Percentiles rank a stretch among this genome's conserved stretches.
phyloP scores from a whole-genome alignment of 768 basidiomycete genomes.

The Xerocomus brunneocitrinus region DNA sequence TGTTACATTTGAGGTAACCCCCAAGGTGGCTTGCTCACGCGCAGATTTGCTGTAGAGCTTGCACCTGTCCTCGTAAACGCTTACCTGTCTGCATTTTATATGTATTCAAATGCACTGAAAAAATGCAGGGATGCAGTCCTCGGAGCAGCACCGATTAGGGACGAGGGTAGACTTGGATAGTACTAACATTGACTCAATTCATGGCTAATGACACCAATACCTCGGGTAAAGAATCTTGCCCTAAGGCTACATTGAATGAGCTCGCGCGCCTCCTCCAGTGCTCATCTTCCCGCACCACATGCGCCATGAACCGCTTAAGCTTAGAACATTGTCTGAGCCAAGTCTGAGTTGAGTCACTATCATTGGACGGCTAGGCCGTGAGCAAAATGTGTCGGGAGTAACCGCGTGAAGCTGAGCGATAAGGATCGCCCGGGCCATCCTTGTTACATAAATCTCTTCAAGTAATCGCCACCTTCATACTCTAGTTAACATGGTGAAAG shows the following conservation, averaged over 20 bases:
- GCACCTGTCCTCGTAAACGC: slow-evolving; percentile 68
- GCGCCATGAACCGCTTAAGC: too few species aligned
- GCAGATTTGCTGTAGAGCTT: slow-evolving; percentile 56
- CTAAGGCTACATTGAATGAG: too few species aligned
- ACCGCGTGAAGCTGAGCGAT: slow-evolving; percentile 6
- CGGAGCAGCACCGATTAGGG: slow-evolving; percentile 7
- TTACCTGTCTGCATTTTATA: slow-evolving; percentile 74
- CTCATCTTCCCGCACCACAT: too few species aligned
- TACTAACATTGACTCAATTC: neutral
- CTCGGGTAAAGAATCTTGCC: too few species aligned
- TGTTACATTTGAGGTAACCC: neutral
- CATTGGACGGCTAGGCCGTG: slow-evolving; percentile 7
- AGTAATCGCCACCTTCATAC: neutral
- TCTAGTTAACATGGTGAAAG: slow-evolving; percentile 46
- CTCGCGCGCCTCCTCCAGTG: too few species aligned
- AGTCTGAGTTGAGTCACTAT: slow-evolving; percentile 37
- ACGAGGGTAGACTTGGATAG: neutral
- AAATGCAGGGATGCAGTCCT: slow-evolving; percentile 47
- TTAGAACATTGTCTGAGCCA: too few species aligned
- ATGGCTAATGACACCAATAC: too few species aligned
- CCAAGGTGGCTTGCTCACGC: slow-evolving; percentile 10
- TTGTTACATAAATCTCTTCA: neutral
- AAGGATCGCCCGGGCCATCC: slow-evolving; percentile 7
- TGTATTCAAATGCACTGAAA: slow-evolving; percentile 67
- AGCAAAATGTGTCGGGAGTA: slow-evolving; percentile 9